Evolutionary conservation across 148 eudicot genomes (phyloP), one percentile per base, ranked within the genome.

Genomic region (Persicaria tinctoria): DNA sequence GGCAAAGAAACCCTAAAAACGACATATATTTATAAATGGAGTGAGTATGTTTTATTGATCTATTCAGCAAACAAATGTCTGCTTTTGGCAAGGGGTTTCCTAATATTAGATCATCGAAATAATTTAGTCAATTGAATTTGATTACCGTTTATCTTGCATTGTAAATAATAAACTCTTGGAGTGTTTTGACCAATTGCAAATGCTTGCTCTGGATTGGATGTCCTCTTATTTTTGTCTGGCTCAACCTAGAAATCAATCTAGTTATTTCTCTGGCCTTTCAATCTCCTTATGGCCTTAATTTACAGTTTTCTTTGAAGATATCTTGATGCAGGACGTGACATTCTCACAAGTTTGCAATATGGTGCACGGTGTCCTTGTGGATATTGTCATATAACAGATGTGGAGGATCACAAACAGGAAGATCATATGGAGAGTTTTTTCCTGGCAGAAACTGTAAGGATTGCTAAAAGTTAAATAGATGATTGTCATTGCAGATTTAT

Each of bases 371-470:
- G 98, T 81, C 85, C 89, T 8, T 95, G 98, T 84, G 98, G 98
- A 75, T 95, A 92, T 85, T 95, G 98, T 75, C 98, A 92, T 84
- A 92, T 95, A 76, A 82, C 90, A 70, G 98, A 95, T 82, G 98
- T 95, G 59, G 98, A 95, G 86, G 85, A 82, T 86, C 98, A 95
- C 88, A 83, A 80, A 78, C 97, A 85, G 86, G 98, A 95, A 85
- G 97, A 95, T 81, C 92, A 92, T 83, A 95, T 95, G 98, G 98
- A 95, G 83, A 95, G 98, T 84, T 95, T 95, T 83, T 95, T 95
- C 75, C 83, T 95, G 73, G 93, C 98, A 54, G 98, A 95, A 87
- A 95, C 98, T 54, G 98, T 95, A 86, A 85, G 97, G 47, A 9
- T 78, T 57, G n/a, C 49, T 10, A 20, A 17, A 70, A 46, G 32